These are phyloP conservation scores for Apiosordaria backusii DNA, from an alignment of 495 filamentous ascomycete genomes.

Conservation along the genomic window DNA sequence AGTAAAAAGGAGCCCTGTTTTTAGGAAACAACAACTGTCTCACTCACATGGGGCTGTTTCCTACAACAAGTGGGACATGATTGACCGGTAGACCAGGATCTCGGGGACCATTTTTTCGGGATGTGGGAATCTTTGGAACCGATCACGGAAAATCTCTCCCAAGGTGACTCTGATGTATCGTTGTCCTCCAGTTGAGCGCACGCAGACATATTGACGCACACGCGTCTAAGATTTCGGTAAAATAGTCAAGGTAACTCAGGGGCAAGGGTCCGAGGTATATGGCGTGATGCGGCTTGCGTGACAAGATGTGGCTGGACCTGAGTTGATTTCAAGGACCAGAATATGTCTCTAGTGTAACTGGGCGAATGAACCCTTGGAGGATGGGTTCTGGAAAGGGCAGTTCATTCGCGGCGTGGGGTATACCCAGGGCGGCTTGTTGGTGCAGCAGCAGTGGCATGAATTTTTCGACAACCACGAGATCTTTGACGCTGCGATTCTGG, in stretches of 20 bases:
- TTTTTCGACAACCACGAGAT: not conserved
- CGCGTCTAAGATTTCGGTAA: not conserved
- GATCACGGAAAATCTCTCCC: not conserved
- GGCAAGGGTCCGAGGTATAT: not conserved
- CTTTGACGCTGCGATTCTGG: not conserved
- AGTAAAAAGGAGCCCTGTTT: not conserved
- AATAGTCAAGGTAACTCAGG: not conserved
- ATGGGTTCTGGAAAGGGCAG: not conserved
- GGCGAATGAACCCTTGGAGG: not conserved
- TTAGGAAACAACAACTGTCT: constrained; percentile 15
- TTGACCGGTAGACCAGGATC: constrained; percentile 1
- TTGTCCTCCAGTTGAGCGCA: not conserved
- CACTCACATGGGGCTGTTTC: constrained; percentile 8
- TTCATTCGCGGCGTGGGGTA: not conserved
- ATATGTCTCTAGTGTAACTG: not conserved
- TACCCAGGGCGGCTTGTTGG: not conserved
- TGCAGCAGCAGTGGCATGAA: not conserved
- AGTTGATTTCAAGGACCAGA: not conserved
- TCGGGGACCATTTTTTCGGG: constrained; percentile 12
- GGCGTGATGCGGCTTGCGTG: constrained; percentile 8
- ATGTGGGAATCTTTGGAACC: constrained; percentile 7
- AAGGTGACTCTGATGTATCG: not conserved
- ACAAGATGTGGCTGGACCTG: not conserved
- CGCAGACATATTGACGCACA: not conserved
- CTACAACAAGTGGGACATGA: not conserved